Evolutionary conservation across 2,329 filamentous ascomycete genomes (phyloP).

Genomic region (Xylariaceae sp.): DNA sequence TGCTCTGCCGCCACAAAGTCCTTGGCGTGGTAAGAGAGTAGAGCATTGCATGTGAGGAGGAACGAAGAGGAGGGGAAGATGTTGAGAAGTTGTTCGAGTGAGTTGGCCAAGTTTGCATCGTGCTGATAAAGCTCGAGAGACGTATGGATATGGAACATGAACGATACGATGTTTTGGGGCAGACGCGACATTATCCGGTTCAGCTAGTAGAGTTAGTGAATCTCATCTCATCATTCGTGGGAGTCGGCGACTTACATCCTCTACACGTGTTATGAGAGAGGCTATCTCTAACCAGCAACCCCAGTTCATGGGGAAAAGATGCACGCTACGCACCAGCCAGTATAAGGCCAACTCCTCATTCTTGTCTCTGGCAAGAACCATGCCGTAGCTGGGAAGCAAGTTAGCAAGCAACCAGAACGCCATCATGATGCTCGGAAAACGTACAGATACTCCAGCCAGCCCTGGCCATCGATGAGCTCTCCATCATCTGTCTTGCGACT

Average conservation of each 20-base stretch:
- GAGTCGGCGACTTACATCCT: conserved; percentile 59
- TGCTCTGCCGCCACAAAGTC: conserved; percentile 64
- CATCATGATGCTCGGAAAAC: conserved; percentile 22
- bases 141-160: conserved; percentile 88
- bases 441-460: conserved; percentile 84
- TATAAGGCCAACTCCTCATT: conserved; percentile 80
- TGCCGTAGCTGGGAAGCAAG: conserved; percentile 59
- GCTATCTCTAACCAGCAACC: conserved; percentile 93
- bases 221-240: neutral
- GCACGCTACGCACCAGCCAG: conserved; percentile 83
- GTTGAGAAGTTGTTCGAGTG: conserved; percentile 68
- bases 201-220: conserved; percentile 48
- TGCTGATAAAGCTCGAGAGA: conserved; percentile 90
- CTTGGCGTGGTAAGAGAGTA: conserved; percentile 87
- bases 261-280: conserved; percentile 68
- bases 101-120: conserved; percentile 66
- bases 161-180: conserved; percentile 85
- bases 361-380: conserved; percentile 84
- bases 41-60: conserved; percentile 79
- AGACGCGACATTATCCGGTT: conserved; percentile 66
- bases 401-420: conserved; percentile 12
- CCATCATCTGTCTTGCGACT: conserved; percentile 56
- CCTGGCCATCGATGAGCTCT: conserved; percentile 62
- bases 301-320: conserved; percentile 93
- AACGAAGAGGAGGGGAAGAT: conserved; percentile 89